A percentile compares a stretch with the other conserved stretches of the same genome.
phyloP scores from a whole-genome alignment of 495 filamentous ascomycete species.

The Echria macrotheca region DNA sequence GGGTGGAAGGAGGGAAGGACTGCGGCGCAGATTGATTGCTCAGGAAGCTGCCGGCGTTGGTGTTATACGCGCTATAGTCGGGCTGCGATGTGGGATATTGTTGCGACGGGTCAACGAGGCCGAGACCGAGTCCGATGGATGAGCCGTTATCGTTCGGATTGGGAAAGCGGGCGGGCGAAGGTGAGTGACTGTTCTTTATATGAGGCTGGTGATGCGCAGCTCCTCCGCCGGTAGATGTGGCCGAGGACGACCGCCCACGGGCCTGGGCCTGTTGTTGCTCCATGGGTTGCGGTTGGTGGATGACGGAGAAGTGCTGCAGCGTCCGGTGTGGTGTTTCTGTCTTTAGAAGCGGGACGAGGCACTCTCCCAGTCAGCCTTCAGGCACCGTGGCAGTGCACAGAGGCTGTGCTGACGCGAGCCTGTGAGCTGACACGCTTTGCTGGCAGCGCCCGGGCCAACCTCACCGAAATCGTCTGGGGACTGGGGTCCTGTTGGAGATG shows the following conservation, averaged over 20 bases:
- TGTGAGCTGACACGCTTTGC: conserved; percentile 20
- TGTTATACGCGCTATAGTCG: conserved; percentile 32
- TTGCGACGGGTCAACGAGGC: conserved; percentile 35
- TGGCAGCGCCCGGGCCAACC: conserved; percentile 16
- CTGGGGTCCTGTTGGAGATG: too few species aligned
- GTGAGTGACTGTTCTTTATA: conserved; percentile 49
- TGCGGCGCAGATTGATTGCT: conserved; percentile 38
- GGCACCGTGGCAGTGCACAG: conserved; percentile 31
- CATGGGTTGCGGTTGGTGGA: conserved; percentile 29
- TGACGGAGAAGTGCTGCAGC: neutral
- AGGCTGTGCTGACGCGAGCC: conserved; percentile 33
- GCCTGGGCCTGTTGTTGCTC: conserved; percentile 42
- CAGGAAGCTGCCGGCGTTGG: conserved; percentile 32
- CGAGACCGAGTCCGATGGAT: conserved; percentile 44
- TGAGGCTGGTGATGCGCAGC: conserved; percentile 38
- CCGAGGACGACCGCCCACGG: conserved; percentile 45
- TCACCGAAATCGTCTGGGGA: conserved; percentile 8
- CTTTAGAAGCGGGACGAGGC: conserved; percentile 34
- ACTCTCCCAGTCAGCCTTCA: conserved; percentile 34
- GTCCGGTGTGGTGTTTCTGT: conserved; percentile 31
- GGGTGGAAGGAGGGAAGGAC: conserved; percentile 22
- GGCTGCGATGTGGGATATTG: conserved; percentile 29
- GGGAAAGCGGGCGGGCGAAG: conserved; percentile 42
- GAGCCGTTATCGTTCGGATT: conserved; percentile 31
- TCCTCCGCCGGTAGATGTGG: conserved; percentile 27